Evolutionary conservation across 2,329 filamentous ascomycete species (phyloP).

Genomic region (Cyanodermella asteris): DNA sequence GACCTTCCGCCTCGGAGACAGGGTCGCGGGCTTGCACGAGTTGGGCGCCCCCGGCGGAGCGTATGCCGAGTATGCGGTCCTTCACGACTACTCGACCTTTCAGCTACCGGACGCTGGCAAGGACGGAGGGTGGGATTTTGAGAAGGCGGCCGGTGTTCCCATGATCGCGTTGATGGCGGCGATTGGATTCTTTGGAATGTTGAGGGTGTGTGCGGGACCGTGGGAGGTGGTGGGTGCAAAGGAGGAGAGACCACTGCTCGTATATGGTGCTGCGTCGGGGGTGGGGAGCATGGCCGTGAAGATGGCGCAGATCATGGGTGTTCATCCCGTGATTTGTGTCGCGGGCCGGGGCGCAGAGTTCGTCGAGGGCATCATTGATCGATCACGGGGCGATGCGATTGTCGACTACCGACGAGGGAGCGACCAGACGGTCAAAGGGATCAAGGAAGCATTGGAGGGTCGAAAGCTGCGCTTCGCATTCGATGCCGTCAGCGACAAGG

Average conservation of each 20-base stretch:
- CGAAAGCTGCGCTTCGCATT: slow-evolving; percentile 30
- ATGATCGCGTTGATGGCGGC: slow-evolving; percentile 5
- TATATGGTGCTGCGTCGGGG: not conserved
- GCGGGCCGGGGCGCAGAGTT: not conserved
- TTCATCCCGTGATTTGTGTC: not conserved
- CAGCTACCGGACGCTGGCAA: not conserved
- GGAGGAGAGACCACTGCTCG: not conserved
- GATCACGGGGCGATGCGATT: slow-evolving; percentile 31
- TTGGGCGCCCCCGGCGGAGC: not conserved
- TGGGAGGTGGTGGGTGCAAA: slow-evolving; percentile 3
- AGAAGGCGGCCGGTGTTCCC: slow-evolving; percentile 6
- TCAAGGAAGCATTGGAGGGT: slow-evolving; percentile 23
- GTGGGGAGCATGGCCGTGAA: not conserved
- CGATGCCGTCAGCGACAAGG: slow-evolving; percentile 35
- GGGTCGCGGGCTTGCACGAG: not conserved
- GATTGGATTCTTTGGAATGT: slow-evolving; percentile 3
- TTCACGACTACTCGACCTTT: not conserved
- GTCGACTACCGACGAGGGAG: slow-evolving; percentile 39
- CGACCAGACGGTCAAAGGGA: slow-evolving; percentile 24
- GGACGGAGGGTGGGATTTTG: not conserved
- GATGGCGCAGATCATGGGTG: not conserved
- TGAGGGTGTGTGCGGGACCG: slow-evolving; percentile 4
- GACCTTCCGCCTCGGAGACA: not conserved
- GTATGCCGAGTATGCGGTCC: not conserved
- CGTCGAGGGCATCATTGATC: slow-evolving; percentile 24